phyloP scores from a whole-genome alignment of 176 grass and related monocot genomes.

The Chloris gayana region DNA sequence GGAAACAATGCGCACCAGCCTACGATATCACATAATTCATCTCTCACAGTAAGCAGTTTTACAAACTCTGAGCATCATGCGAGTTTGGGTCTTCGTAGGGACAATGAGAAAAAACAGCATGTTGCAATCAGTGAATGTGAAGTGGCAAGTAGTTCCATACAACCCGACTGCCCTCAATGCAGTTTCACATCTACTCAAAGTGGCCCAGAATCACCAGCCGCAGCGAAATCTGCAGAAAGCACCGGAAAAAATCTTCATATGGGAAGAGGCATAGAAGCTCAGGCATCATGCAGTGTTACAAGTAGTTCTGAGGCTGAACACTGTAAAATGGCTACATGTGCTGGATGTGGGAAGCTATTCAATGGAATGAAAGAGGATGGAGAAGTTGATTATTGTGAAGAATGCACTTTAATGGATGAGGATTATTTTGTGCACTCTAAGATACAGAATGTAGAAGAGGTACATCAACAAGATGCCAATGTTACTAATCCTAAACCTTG shows the following conservation, averaged over 20 bases:
- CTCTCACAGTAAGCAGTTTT: slow-evolving; percentile 67
- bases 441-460: slow-evolving; percentile 16
- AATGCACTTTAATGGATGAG: slow-evolving; percentile 47
- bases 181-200: slow-evolving; percentile 38
- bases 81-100: slow-evolving; percentile 52
- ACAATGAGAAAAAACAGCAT: slow-evolving; percentile 50
- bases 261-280: slow-evolving; percentile 25
- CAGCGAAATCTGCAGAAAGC: slow-evolving; percentile 31
- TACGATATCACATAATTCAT: slow-evolving; percentile 71
- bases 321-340: slow-evolving; percentile 50
- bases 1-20: slow-evolving; percentile 41
- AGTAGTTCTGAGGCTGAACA: slow-evolving; percentile 13
- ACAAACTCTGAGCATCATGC: slow-evolving; percentile 61
- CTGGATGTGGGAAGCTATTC: slow-evolving; percentile 55
- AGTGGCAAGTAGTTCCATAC: slow-evolving; percentile 37
- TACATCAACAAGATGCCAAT: slow-evolving; percentile 31
- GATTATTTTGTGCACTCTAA: slow-evolving; percentile 3
- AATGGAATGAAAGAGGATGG: slow-evolving; percentile 28
- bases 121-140: slow-evolving; percentile 55
- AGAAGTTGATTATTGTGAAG: slow-evolving; percentile 62
- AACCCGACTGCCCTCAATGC: slow-evolving; percentile 12
- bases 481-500: slow-evolving; percentile 8
- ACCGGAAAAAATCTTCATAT: slow-evolving; percentile 13
- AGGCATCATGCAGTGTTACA: slow-evolving; percentile 30
- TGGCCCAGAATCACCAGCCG: slow-evolving; percentile 25